phyloP scores from a whole-genome alignment of 768 basidiomycete genomes.

The Trametes cingulata region DNA sequence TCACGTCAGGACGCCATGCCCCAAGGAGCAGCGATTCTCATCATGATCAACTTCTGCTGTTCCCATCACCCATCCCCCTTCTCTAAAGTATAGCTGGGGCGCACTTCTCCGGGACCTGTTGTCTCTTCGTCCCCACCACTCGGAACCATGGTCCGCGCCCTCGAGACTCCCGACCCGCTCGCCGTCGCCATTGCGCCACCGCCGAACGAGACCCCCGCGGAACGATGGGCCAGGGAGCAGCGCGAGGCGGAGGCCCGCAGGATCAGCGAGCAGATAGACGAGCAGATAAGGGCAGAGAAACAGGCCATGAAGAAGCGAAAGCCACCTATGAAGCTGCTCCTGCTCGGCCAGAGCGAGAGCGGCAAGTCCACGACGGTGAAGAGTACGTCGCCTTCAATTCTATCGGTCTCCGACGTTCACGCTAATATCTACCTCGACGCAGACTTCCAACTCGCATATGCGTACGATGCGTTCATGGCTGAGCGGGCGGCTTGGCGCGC shows the following conservation, averaged over 20 bases:
- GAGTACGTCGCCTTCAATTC: constrained; percentile 44
- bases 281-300: constrained; percentile 63
- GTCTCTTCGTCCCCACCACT: not conserved
- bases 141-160: constrained; percentile 14
- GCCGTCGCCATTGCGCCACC: constrained; percentile 63
- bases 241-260: constrained; percentile 64
- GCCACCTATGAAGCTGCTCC: constrained; percentile 70
- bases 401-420: not conserved
- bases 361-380: constrained; percentile 81
- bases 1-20: not conserved
- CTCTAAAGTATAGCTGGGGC: not conserved
- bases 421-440: not conserved
- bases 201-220: constrained; percentile 58
- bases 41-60: constrained; percentile 21
- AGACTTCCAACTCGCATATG: constrained; percentile 80
- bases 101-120: not conserved
- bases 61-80: constrained; percentile 18
- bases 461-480: constrained; percentile 66
- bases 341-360: constrained; percentile 75
- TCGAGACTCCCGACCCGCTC: constrained; percentile 51
- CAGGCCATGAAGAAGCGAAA: constrained; percentile 59
- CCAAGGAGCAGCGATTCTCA: constrained; percentile 6
- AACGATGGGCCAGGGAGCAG: constrained; percentile 54
- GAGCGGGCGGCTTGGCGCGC: constrained; percentile 72
- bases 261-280: constrained; percentile 76